Conservation (phyloP, 495 filamentous ascomycete genomes). For the Trichoderma parareesei region DNA sequence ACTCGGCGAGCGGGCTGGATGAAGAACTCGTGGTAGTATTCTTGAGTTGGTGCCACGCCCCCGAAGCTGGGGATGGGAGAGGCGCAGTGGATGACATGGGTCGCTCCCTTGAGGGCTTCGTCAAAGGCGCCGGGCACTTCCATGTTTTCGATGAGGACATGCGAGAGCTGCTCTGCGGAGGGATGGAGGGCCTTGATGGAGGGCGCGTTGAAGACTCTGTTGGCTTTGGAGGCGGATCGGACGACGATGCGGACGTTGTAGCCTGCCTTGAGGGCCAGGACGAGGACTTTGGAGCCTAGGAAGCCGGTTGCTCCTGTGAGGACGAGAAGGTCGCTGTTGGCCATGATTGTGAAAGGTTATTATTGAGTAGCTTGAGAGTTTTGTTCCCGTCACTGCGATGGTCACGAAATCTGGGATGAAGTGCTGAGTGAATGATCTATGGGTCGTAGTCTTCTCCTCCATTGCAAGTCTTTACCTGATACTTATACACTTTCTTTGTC, state of each 20-base stretch:
- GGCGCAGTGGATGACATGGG: conserved; percentile 37
- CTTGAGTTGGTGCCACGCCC: background rate
- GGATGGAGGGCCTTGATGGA: conserved; percentile 7
- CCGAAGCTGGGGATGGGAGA: conserved; percentile 23
- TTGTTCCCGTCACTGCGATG: too few species aligned
- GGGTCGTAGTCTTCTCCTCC: too few species aligned
- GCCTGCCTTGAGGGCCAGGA: conserved; percentile 21
- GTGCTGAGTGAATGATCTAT: too few species aligned
- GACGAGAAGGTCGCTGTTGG: background rate
- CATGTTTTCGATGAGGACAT: conserved; percentile 35
- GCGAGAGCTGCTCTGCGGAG: conserved; percentile 14
- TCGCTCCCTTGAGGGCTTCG: conserved; percentile 31
- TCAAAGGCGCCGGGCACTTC: conserved; percentile 28
- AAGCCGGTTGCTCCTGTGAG: conserved; percentile 8
- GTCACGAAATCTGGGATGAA: too few species aligned
- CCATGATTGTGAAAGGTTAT: background rate
- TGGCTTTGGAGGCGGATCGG: conserved; percentile 19
- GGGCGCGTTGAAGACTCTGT: conserved; percentile 18
- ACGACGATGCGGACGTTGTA: conserved; percentile 28
- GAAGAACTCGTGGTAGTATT: conserved; percentile 50
- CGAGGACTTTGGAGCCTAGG: conserved; percentile 17
- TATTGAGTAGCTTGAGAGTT: too few species aligned
- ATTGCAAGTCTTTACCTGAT: too few species aligned
- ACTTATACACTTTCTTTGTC: too few species aligned
- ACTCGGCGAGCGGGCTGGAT: conserved; percentile 66